These are phyloP conservation scores for Fusarium sp. DNA, from an alignment of 2,329 filamentous ascomycete genomes.

Conservation along the genomic window DNA sequence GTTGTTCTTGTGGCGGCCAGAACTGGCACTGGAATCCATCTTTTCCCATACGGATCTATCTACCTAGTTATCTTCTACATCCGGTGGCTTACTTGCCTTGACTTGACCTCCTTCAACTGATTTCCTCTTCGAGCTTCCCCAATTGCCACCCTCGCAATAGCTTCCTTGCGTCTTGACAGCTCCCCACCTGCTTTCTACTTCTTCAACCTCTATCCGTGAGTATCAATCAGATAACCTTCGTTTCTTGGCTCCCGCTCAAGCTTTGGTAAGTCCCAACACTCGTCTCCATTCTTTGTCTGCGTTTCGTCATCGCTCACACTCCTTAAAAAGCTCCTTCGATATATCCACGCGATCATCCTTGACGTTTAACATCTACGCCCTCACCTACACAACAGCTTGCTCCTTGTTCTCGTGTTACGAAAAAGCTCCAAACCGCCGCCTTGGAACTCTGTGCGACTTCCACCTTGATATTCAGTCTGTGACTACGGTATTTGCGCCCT, in stretches of 20 bases:
- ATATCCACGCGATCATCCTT: conserved; percentile 40
- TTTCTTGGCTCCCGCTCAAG: conserved; percentile 34
- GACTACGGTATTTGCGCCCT: conserved; percentile 25
- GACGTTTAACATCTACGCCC: conserved; percentile 33
- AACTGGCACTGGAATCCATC: conserved; percentile 47
- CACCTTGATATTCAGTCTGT: conserved; percentile 31
- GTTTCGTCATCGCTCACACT: conserved; percentile 44
- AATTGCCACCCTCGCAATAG: conserved; percentile 37
- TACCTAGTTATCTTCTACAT: conserved; percentile 23
- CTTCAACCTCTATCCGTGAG: conserved; percentile 23
- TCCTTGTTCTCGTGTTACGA: conserved; percentile 41
- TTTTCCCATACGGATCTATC: conserved; percentile 47
- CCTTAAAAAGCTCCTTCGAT: conserved; percentile 27
- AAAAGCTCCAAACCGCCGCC: conserved; percentile 32
- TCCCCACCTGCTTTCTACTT: conserved; percentile 28
- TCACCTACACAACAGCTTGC: conserved; percentile 36
- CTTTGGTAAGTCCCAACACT: conserved; percentile 45
- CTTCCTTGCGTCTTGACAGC: conserved; percentile 32
- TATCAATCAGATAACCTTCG: conserved; percentile 21
- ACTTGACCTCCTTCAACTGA: conserved; percentile 40
- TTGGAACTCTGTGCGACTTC: conserved; percentile 43
- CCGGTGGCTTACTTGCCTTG: background rate
- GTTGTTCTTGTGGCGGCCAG: conserved; percentile 47
- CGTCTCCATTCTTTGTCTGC: conserved; percentile 38
- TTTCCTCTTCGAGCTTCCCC: conserved; percentile 32